Evolutionary conservation across 805 yeast genomes (phyloP).

Genomic region (Scheffersomyces amazonensis): DNA sequence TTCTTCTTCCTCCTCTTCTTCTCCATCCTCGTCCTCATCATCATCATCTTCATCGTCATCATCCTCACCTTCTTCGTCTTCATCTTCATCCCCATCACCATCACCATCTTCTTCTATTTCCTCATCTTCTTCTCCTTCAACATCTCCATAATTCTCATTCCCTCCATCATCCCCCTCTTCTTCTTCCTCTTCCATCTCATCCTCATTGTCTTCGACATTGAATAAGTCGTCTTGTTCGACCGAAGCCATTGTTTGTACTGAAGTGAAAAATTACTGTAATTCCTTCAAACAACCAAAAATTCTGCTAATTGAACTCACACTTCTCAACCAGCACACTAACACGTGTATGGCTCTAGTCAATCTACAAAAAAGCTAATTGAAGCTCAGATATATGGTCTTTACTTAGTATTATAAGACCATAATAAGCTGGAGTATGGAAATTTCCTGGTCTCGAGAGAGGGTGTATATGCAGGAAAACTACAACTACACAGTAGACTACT

Average conservation of each 20-base stretch:
- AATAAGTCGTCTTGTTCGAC: constrained; percentile 26
- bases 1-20: constrained; percentile 16
- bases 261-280: no score
- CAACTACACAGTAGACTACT: no score
- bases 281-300: no score
- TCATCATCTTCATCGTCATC: constrained; percentile 14
- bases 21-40: constrained; percentile 11
- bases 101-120: constrained; percentile 16
- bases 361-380: no score
- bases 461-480: no score
- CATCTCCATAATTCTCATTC: constrained; percentile 17
- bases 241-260: constrained; percentile 8
- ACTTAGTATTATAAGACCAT: no score
- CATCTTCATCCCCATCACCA: constrained; percentile 14
- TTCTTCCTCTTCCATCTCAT: constrained; percentile 19
- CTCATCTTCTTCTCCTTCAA: constrained; percentile 13
- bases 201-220: constrained; percentile 10
- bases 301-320: no score
- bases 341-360: no score
- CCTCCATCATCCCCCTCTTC: constrained; percentile 20
- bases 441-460: no score
- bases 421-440: no score
- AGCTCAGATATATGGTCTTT: no score
- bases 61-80: constrained; percentile 14
- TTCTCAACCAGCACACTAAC: no score